These are phyloP conservation scores for Apiospora kogelbergensis DNA, from an alignment of 2,329 filamentous ascomycete species.

Conservation along the genomic window DNA sequence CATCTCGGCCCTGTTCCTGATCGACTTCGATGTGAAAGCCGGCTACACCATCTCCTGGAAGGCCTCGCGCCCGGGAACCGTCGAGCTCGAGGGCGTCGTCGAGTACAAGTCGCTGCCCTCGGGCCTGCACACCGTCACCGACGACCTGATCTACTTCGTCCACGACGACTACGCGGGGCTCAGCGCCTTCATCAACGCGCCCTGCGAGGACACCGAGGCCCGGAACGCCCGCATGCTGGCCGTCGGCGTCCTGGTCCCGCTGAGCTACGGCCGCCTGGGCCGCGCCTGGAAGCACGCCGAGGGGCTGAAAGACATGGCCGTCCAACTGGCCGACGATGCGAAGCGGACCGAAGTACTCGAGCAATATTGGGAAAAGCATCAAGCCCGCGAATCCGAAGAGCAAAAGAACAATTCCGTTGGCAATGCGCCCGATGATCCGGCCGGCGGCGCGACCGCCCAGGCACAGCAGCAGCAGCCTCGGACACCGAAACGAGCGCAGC, in stretches of 20 bases:
- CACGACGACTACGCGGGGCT: slow-evolving; percentile 82
- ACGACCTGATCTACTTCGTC: slow-evolving; percentile 93
- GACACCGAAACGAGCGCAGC: slow-evolving; percentile 40
- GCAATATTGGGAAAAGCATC: slow-evolving; percentile 74
- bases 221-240: slow-evolving; percentile 92
- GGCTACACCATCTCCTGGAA: slow-evolving; percentile 93
- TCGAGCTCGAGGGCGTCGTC: slow-evolving; percentile 80
- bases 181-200: slow-evolving; percentile 86
- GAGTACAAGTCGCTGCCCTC: slow-evolving; percentile 97
- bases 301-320: slow-evolving; percentile 71
- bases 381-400: slow-evolving; percentile 37
- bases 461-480: slow-evolving; percentile 14
- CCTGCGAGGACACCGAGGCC: slow-evolving; percentile 71
- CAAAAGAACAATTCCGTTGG: slow-evolving; percentile 33
- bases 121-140: slow-evolving; percentile 81
- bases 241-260: slow-evolving; percentile 82
- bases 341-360: slow-evolving; percentile 65
- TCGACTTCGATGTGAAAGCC: slow-evolving; percentile 89
- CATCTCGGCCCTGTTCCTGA: slow-evolving; percentile 81
- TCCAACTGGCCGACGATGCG: slow-evolving; percentile 63
- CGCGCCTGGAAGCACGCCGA: slow-evolving; percentile 87
- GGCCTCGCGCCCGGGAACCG: slow-evolving; percentile 57
- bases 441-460: not conserved
- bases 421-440: slow-evolving; percentile 47
- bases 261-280: slow-evolving; percentile 82